Evolutionary conservation across 371 early-diverging fungal species (phyloP).

Genomic region (Scutellospora calospora): DNA sequence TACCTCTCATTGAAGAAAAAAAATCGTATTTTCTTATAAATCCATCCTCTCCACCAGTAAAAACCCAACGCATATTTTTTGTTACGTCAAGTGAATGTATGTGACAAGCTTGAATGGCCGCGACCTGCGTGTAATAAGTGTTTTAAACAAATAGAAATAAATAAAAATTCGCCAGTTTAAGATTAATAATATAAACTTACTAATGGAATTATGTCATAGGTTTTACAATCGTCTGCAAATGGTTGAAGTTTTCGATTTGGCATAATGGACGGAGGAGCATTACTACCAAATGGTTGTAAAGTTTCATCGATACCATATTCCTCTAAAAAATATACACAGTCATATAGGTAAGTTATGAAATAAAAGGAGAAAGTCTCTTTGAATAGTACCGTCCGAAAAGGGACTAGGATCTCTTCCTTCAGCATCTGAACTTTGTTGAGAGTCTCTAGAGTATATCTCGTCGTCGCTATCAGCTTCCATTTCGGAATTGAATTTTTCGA

Average conservation of each 20-base stretch:
- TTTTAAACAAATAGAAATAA: neutral
- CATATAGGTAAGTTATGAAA: neutral
- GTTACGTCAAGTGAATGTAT: constrained; percentile 83
- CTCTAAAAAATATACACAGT: neutral
- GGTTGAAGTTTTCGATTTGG: constrained; percentile 49
- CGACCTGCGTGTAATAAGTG: constrained; percentile 55
- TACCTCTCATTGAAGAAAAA: constrained; percentile 86
- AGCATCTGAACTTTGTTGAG: constrained; percentile 22
- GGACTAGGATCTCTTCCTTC: constrained; percentile 17
- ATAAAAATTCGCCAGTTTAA: neutral
- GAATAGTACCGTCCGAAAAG: neutral
- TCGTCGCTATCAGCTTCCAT: constrained; percentile 7
- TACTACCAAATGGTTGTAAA: neutral
- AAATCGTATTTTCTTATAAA: constrained; percentile 94
- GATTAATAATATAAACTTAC: constrained; percentile 56
- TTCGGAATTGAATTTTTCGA: too few relatives aligned
- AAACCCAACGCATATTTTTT: constrained; percentile 88
- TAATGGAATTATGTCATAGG: constrained; percentile 65
- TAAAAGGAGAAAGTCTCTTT: neutral
- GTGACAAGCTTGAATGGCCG: constrained; percentile 79
- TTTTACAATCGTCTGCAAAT: constrained; percentile 54
- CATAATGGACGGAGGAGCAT: neutral
- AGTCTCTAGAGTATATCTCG: constrained; percentile 26
- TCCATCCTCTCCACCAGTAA: constrained; percentile 95
- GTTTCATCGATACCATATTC: constrained; percentile 9